A percentile compares a stretch with the other conserved stretches of the same genome.
phyloP scores from a whole-genome alignment of 2,329 filamentous ascomycete genomes.

The Calonectria leucothoes region DNA sequence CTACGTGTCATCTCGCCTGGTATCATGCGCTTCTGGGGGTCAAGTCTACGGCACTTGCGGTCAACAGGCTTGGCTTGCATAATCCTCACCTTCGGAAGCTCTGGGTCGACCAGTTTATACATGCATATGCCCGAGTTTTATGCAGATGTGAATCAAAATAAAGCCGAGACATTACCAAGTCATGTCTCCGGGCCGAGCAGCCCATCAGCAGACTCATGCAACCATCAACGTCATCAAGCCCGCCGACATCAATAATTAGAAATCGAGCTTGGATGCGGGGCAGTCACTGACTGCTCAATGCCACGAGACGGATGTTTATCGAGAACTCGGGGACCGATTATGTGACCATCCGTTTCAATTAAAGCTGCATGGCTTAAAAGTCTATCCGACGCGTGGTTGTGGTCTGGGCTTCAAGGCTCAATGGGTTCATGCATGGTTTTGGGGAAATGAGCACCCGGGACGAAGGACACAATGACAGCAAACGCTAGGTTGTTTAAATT shows the following conservation, averaged over 20 bases:
- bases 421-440: conserved; percentile 22
- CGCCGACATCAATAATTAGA: background rate
- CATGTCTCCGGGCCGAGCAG: background rate
- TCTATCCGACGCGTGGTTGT: conserved; percentile 3
- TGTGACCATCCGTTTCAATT: conserved; percentile 7
- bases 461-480: background rate
- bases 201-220: background rate
- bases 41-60: background rate
- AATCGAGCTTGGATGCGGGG: background rate
- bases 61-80: background rate
- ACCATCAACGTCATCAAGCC: background rate
- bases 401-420: background rate
- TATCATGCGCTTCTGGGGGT: background rate
- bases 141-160: background rate
- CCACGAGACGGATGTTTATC: background rate
- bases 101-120: background rate
- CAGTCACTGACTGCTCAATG: background rate
- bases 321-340: conserved; percentile 1
- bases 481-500: background rate
- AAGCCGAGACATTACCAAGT: background rate
- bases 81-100: background rate
- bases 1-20: background rate
- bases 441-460: conserved; percentile 8
- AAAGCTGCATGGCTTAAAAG: conserved; percentile 10
- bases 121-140: background rate